Evolutionary conservation across 2,329 filamentous ascomycete genomes (phyloP).

Genomic region (Gremmenia infestans): DNA sequence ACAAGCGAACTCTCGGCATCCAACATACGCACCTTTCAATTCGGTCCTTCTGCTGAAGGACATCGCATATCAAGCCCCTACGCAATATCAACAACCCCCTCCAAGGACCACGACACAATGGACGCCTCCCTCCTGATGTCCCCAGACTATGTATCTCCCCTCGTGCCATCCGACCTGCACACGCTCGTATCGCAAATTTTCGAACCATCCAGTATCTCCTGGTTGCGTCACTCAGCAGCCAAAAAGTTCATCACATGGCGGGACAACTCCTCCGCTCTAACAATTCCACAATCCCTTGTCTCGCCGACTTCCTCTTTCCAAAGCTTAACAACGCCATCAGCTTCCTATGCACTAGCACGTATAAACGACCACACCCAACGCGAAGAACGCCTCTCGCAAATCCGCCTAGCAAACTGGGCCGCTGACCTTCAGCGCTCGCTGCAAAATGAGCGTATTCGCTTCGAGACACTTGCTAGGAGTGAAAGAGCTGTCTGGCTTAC

Average conservation of each 20-base stretch:
- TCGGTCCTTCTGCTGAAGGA: constrained; percentile 35
- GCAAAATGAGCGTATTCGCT: constrained; percentile 65
- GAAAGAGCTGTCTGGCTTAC: constrained; percentile 67
- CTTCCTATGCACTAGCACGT: constrained; percentile 55
- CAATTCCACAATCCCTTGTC: constrained; percentile 27
- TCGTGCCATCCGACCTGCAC: constrained; percentile 69
- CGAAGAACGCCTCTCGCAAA: constrained; percentile 57
- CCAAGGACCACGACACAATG: constrained; percentile 74
- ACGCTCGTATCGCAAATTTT: constrained; percentile 70
- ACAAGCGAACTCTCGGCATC: constrained; percentile 50
- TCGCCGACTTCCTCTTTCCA: neutral
- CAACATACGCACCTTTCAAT: constrained; percentile 62
- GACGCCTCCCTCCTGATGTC: constrained; percentile 93
- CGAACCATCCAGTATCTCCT: constrained; percentile 69
- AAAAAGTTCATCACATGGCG: constrained; percentile 77
- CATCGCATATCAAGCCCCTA: constrained; percentile 49
- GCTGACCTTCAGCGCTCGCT: constrained; percentile 73
- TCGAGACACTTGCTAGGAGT: constrained; percentile 55
- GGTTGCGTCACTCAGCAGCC: constrained; percentile 76
- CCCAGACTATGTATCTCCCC: constrained; percentile 79
- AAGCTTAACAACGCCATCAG: constrained; percentile 20
- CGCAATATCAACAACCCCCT: constrained; percentile 69
- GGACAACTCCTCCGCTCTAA: constrained; percentile 30
- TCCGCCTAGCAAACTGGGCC: constrained; percentile 79
- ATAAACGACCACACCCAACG: constrained; percentile 54